phyloP scores from a whole-genome alignment of 208 protist genomes.

The Acanthamoeba royreba region DNA sequence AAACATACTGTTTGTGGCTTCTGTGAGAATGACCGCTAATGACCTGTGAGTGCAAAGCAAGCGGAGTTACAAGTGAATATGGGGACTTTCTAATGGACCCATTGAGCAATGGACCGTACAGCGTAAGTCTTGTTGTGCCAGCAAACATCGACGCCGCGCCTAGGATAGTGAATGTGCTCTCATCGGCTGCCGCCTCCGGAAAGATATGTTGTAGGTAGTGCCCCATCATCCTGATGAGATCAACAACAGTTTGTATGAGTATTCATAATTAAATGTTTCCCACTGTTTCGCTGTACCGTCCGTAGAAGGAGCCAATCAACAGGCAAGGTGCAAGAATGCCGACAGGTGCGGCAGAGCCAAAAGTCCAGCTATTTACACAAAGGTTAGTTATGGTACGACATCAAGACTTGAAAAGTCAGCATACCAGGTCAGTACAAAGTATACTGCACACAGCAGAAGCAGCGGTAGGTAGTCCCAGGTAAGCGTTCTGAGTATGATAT shows the following conservation, averaged over 20 bases:
- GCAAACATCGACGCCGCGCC: background rate
- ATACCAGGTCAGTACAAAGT: background rate
- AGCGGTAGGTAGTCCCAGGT: background rate
- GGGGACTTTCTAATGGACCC: too few species aligned
- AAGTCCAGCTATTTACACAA: background rate
- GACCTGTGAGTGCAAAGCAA: background rate
- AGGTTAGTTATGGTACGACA: background rate
- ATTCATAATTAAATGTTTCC: background rate
- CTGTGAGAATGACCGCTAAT: background rate
- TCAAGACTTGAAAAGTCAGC: background rate
- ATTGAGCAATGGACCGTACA: too few species aligned
- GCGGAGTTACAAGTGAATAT: background rate
- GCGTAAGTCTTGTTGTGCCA: background rate
- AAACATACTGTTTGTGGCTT: background rate
- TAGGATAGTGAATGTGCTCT: background rate
- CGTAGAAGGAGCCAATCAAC: background rate
- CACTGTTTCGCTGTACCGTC: background rate
- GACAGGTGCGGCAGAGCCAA: background rate
- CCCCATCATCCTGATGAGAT: background rate
- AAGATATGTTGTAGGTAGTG: background rate
- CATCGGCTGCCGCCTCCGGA: background rate
- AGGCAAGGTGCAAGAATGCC: background rate
- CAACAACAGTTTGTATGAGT: background rate
- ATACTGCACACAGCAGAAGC: background rate
- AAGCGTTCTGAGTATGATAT: background rate